A percentile compares a stretch with the other conserved stretches of the same genome.
Conservation (phyloP, 371 early-diverging fungal species). For the Saksenaea oblongispora region DNA sequence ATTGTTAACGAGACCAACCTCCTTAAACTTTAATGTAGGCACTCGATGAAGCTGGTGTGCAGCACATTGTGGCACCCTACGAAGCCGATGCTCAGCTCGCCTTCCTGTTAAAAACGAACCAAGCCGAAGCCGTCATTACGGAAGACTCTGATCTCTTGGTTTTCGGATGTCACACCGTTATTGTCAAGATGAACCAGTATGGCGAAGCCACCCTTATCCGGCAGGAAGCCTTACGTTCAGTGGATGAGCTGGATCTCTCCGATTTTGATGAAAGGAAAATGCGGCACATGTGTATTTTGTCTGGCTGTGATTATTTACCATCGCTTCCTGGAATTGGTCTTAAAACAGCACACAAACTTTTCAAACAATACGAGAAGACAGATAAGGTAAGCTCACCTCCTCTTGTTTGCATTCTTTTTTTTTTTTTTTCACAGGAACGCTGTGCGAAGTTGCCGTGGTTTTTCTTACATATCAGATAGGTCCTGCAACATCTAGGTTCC, state of each 20-base stretch:
- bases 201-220: conserved; percentile 70
- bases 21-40: conserved; percentile 38
- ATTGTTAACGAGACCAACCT: conserved; percentile 14
- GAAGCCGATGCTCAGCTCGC: conserved; percentile 99
- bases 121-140: conserved; percentile 85
- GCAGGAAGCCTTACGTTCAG: conserved; percentile 11
- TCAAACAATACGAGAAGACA: conserved; percentile 50
- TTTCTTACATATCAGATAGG: conserved; percentile 26
- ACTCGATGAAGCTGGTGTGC: conserved; percentile 64
- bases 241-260: conserved; percentile 48
- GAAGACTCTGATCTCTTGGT: conserved; percentile 98
- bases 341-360: conserved; percentile 75
- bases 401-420: conserved; percentile 1
- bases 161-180: conserved; percentile 86
- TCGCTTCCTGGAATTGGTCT: conserved; percentile 88
- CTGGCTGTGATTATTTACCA: conserved; percentile 96
- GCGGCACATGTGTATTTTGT: conserved; percentile 91
- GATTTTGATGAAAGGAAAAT: conserved; percentile 67
- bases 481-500: conserved; percentile 16
- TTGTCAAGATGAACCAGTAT: conserved; percentile 79
- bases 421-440: not conserved
- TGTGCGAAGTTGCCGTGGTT: not conserved
- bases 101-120: conserved; percentile 72
- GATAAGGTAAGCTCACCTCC: conserved; percentile 35
- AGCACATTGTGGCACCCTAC: conserved; percentile 95